Percentiles rank a stretch among this genome's conserved stretches.
Conservation (phyloP, 768 basidiomycete genomes). For the Tremella yokohamensis region DNA sequence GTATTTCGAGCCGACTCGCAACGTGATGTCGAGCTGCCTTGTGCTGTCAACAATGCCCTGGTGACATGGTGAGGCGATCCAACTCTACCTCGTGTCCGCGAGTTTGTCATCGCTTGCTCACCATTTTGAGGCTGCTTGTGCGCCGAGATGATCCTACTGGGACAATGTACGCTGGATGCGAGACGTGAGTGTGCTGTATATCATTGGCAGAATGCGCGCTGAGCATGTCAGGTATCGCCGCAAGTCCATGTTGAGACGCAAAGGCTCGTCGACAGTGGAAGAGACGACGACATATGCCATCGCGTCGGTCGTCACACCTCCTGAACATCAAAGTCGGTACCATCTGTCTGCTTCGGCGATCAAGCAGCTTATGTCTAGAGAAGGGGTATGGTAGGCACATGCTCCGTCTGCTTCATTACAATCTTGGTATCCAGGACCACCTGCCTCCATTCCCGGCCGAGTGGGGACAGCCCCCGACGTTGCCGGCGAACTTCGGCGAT, state of each 20-base stretch:
- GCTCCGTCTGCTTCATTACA: constrained; percentile 27
- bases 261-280: constrained; percentile 15
- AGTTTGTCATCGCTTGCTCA: too few relatives aligned
- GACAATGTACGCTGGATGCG: constrained; percentile 33
- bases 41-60: too few relatives aligned
- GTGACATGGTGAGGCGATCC: too few relatives aligned
- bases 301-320: constrained; percentile 35
- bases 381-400: constrained; percentile 37
- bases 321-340: constrained; percentile 20
- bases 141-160: constrained; percentile 22
- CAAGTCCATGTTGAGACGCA: constrained; percentile 17
- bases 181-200: constrained; percentile 19
- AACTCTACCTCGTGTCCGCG: too few relatives aligned
- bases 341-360: background rate
- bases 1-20: too few relatives aligned
- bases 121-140: constrained; percentile 27
- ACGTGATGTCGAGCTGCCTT: too few relatives aligned
- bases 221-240: constrained; percentile 19
- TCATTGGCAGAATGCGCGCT: background rate
- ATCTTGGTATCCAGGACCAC: constrained; percentile 12
- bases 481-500: background rate
- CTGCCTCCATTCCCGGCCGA: constrained; percentile 20
- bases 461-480: constrained; percentile 19
- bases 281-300: constrained; percentile 28
- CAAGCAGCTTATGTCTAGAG: constrained; percentile 10